Base-by-base conservation (phyloP, 176 grass and related monocot genomes). In the Avena sativa region DNA sequence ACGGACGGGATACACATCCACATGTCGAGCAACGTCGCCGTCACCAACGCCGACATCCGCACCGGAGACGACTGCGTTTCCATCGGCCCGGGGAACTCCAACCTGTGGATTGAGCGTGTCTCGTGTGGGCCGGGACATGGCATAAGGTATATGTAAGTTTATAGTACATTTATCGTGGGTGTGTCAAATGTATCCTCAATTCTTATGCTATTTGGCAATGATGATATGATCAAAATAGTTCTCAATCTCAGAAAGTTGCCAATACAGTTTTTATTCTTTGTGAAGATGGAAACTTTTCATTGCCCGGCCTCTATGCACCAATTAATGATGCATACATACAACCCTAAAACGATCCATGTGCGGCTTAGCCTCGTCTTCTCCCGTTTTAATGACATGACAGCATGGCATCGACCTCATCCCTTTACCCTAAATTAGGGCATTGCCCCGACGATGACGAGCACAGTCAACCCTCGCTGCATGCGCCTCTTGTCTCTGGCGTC, bases 41-140 rank as follows among this genome's bases (percentile, higher is more conserved):
- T 98, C 12, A 30, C 81, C 49, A 86, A 88, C 65, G 85, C 92
- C 60, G 57, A 61, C 36, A 91, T 98, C 85, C 81, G 86, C 82
- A 98, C 94, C 52, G 97, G 97, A 43, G 97, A 98, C 53, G 97
- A 94, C 91, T 98, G 94, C 93, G 64, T 98, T n/a, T 98, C 97
- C 15, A 20, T 98, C 79, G 97, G 97, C 0, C 97, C 97, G 0
- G 94, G 92, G 44, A 94, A 90, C 57, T 87, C 91, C 1, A 67
- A 98, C 84, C 81, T 98, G 47, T 98, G 94, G 97, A 95, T 96
- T 79, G 97, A 98, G 85, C 71, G 85, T 14, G 94, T 98, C 66
- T 30, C 80, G 9, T 98, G 97, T 78, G 97, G 97, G 17, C 97
- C 97, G 1, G 97, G 97, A 3, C 97, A 98, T 32, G 97, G 97